Conservation (phyloP, 139 green algal genomes). For the Chlamydomonas sphaeroides region DNA sequence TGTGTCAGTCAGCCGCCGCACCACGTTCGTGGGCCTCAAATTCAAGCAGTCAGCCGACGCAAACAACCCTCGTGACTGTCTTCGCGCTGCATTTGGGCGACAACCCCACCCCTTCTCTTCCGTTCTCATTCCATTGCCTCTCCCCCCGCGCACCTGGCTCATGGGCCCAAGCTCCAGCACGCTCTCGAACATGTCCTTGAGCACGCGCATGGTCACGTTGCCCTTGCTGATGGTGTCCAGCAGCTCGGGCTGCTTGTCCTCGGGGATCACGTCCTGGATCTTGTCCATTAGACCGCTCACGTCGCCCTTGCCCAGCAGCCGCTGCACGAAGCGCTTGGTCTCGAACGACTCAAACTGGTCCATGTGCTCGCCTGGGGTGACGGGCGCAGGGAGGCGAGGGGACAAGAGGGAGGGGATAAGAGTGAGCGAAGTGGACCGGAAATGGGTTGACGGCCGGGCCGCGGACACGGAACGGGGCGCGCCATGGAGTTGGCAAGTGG, state of each 20-base stretch:
- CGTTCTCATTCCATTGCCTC: too few species aligned
- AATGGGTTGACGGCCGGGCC: too few species aligned
- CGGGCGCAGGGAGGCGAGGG: background rate
- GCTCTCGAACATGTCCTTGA: conserved; percentile 97
- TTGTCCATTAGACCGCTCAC: conserved; percentile 95
- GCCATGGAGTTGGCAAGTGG: too few species aligned
- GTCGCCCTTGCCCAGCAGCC: conserved; percentile 94
- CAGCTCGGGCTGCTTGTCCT: conserved; percentile 91
- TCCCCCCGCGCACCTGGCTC: conserved; percentile 56
- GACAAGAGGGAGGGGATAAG: background rate
- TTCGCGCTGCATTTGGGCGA: too few species aligned
- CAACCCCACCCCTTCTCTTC: too few species aligned
- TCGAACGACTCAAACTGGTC: conserved; percentile 99
- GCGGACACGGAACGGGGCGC: too few species aligned
- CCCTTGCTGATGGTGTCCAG: conserved; percentile 92
- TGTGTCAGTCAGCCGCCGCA: too few species aligned
- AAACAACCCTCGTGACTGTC: too few species aligned
- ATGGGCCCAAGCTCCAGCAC: conserved; percentile 97
- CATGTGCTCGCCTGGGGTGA: conserved; percentile 96
- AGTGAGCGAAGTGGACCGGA: too few species aligned
- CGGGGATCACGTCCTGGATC: conserved; percentile 88
- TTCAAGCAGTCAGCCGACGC: too few species aligned
- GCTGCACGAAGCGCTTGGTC: conserved; percentile 93
- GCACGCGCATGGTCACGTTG: conserved; percentile 94
- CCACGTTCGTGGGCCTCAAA: too few species aligned